Evolutionary conservation across 1,284 basidiomycete species (phyloP).

Genomic region (Puccinia triticina): DNA sequence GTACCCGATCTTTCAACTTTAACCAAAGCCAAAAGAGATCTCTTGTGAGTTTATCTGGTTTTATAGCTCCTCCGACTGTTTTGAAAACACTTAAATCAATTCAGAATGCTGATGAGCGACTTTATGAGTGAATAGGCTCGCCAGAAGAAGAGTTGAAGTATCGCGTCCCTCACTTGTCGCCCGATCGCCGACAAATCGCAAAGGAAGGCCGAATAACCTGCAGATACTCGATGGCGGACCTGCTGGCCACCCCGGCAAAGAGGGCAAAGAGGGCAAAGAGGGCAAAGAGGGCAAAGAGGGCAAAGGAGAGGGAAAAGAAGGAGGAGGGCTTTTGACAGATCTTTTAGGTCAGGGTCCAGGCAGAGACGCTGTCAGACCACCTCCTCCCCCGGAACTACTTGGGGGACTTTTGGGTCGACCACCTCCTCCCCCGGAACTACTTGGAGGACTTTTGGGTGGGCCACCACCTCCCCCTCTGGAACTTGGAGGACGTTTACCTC

Average conservation of each 20-base stretch:
- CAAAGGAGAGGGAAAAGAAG: too few species aligned
- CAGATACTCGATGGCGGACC: too few species aligned
- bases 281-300: background rate
- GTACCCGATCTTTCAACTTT: background rate
- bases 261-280: background rate
- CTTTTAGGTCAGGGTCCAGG: background rate
- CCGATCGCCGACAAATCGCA: background rate
- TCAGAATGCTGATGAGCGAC: background rate
- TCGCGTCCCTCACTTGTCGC: background rate
- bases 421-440: too few species aligned
- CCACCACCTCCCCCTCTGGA: too few species aligned
- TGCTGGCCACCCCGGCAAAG: background rate
- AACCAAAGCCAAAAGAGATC: background rate
- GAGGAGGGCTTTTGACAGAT: background rate
- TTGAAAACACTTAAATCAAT: background rate
- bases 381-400: background rate
- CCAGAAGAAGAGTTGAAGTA: background rate
- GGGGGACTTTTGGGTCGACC: too few species aligned
- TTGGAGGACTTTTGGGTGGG: too few species aligned
- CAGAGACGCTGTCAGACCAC: background rate
- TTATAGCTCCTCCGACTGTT: background rate
- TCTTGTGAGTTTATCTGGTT: constrained; percentile 4
- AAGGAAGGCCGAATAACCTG: background rate
- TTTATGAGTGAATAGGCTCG: background rate
- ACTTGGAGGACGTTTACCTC: too few species aligned